Base-by-base conservation (phyloP, 345 rosid genomes). In the Salix koriyanagi region DNA sequence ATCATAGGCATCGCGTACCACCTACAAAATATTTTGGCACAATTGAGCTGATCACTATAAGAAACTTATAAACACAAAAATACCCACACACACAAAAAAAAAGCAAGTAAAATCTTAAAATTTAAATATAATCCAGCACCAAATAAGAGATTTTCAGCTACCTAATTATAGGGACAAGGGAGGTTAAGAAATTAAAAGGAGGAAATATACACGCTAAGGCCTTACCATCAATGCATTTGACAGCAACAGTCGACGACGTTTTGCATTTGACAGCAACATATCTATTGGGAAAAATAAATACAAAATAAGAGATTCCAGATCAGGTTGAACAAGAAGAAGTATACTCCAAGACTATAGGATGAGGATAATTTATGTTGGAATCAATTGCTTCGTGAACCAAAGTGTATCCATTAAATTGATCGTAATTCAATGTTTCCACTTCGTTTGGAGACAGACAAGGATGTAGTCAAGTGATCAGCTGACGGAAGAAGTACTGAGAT, bases 151-250 rank as follows among this genome's bases (percentile, higher is more conserved):
- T 36, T 36, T 36, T 36, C 37, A 36, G 37, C 37, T 36, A 36
- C 37, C 37, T 34, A 36, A 36, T 26, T 26, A 25, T 36, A 5
- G 37, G 0, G 0, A 67, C 37, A 8, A 67, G 10, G 39, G 2
- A 28, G 26, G 4, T 1, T 25, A 14, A 28, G 10, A 64, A 23
- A 18, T 26, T 26, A 26, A 36, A 11, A 64, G 14, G 44, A 41
- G 13, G 13, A 41, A 41, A 3, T 32, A 32, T 15, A 26, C 25
- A 21, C n/a, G 16, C 4, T 72, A 18, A 60, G 65, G 65, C 15
- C 89, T 84, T 86, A 93, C 97, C 79, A 88, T 89, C 77, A 93
- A 83, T 64, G 91, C 89, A 88, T 88, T 90, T 69, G 85, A 76
- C 77, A 89, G 87, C 76, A 93, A 62, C 66, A 82, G 88, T 78